Base-by-base conservation (phyloP, 768 basidiomycete genomes). In the Boletellus sp. region DNA sequence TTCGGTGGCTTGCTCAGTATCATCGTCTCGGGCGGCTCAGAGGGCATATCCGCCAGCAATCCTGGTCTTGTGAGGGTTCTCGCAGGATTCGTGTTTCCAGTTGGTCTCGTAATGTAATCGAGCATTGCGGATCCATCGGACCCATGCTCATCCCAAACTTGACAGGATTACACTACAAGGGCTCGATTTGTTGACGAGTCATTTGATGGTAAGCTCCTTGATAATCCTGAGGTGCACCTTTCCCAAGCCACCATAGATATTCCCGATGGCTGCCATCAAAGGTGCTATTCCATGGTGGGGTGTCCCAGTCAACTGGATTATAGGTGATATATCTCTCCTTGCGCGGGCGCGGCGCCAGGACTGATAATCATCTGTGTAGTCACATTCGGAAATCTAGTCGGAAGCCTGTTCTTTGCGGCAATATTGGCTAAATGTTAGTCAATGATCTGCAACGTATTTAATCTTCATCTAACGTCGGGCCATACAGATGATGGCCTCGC, bases 131-230 rank as follows among this genome's bases (percentile, higher is more conserved):
- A 16, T 34, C 35, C 4, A 22, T 39, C 10, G 10, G n/a, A 11
- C 13, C 6, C 12, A 32, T 28, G 20, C 43, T 55, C 23, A 59
- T 23, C 12, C 32, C 19, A 9, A 13, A 17, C 2, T 12, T 32
- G 33, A 19, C 54, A 88, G 86, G 86, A 86, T 89, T 52, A 76
- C 85, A 13, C 70, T 88, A 13, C 83, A 86, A 67, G 82, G 82
- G 2, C 72, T 81, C 38, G 86, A 89, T 50, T 74, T 89, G 1
- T 63, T 88, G 32, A 88, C 86, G 42, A 87, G 85, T 59, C 85
- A 87, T 60, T 81, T 89, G 78, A 78, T 89, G 84, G 85, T 85
- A 52, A 41, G 64, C 41, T 31, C 11, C 9, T 47, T 31, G 3
- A 9, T 31, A 13, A 17, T 22, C 10, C 28, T 8, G 6, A 24